These are phyloP conservation scores for Pichia cactophila DNA, from an alignment of 1,139 yeast species.

Conservation along the genomic window DNA sequence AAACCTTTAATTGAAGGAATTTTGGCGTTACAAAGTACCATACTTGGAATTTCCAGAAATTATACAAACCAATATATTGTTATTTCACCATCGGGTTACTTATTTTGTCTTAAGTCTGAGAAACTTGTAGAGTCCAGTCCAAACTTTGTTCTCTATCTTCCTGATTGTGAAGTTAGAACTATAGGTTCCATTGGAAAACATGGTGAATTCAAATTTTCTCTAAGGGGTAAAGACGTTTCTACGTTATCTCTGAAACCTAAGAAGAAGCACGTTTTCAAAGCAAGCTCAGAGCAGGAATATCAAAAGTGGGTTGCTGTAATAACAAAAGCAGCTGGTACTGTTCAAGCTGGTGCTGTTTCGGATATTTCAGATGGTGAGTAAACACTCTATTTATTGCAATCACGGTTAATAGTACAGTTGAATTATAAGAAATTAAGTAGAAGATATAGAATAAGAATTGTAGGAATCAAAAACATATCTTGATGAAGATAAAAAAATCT, in stretches of 20 bases:
- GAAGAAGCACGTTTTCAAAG: slow-evolving; percentile 36
- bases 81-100: slow-evolving; percentile 36
- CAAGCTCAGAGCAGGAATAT: slow-evolving; percentile 38
- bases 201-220: slow-evolving; percentile 35
- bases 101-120: slow-evolving; percentile 39
- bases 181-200: slow-evolving; percentile 23
- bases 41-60: slow-evolving; percentile 30
- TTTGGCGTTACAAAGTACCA: slow-evolving; percentile 38
- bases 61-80: slow-evolving; percentile 40
- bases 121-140: slow-evolving; percentile 37
- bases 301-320: slow-evolving; percentile 37
- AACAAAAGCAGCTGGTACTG: neutral
- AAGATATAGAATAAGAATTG: neutral
- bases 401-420: neutral
- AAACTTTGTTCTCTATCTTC: slow-evolving; percentile 37
- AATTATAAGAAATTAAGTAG: neutral
- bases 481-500: too few relatives aligned
- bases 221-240: slow-evolving; percentile 37
- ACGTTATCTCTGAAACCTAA: slow-evolving; percentile 28
- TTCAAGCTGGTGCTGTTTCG: neutral
- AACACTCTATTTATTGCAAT: neutral
- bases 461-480: neutral
- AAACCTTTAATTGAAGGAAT: slow-evolving; percentile 40
- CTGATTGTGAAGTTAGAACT: slow-evolving; percentile 37
- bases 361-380: slow-evolving; percentile 3